These are phyloP conservation scores for Raddia distichophylla DNA, from an alignment of 176 grass and related monocot species.

Conservation along the genomic window DNA sequence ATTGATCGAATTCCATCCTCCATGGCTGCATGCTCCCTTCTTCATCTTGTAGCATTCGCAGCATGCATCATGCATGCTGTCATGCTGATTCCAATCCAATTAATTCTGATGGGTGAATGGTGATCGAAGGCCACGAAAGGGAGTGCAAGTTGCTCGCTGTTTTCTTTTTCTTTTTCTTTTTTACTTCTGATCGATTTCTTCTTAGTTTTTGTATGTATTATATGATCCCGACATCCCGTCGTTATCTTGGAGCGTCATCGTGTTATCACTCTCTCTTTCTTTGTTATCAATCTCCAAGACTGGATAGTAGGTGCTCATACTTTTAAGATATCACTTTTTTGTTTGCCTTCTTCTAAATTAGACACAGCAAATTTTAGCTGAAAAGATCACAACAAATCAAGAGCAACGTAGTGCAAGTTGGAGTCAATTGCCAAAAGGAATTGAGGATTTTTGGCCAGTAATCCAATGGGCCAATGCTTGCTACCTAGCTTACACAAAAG, in stretches of 20 bases:
- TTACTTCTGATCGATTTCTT: too few species aligned
- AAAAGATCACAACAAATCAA: constrained; percentile 2
- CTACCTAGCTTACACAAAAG: too few species aligned
- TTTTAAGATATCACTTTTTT: constrained; percentile 34
- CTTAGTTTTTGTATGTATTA: constrained; percentile 11
- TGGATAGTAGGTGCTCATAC: constrained; percentile 35
- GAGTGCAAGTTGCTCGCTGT: constrained; percentile 49
- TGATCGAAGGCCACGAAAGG: constrained; percentile 37
- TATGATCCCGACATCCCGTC: constrained; percentile 34
- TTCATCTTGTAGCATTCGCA: neutral
- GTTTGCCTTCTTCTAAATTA: neutral
- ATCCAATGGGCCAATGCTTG: neutral
- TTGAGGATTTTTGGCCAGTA: neutral
- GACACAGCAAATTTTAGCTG: neutral
- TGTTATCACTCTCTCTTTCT: constrained; percentile 41
- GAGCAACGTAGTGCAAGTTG: constrained; percentile 22
- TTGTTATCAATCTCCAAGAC: constrained; percentile 29
- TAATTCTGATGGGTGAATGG: constrained; percentile 44
- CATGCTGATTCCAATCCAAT: constrained; percentile 27
- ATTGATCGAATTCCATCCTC: neutral
- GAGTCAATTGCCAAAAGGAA: neutral
- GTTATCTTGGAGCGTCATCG: constrained; percentile 56
- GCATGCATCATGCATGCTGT: constrained; percentile 14
- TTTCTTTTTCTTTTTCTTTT: neutral
- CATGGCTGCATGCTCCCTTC: neutral